Evolutionary conservation across 164 flowering plant species (phyloP).

Genomic region (Berberis vulgaris): DNA sequence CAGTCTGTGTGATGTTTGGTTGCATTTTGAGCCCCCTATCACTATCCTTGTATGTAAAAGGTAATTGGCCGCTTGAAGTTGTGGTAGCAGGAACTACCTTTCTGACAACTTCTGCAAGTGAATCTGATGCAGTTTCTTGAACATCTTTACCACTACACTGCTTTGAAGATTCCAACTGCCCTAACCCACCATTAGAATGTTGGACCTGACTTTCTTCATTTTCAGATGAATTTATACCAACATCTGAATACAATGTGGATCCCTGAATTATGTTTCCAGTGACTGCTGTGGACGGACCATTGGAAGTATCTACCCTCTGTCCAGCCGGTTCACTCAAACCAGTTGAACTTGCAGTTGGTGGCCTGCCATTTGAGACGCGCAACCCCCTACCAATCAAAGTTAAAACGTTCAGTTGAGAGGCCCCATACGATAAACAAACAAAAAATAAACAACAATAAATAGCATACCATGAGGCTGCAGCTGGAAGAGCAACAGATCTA

Average conservation of each 20-base stretch:
- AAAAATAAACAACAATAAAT: no score
- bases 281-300: no score
- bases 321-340: no score
- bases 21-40: neutral
- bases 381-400: no score
- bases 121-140: constrained; percentile 8
- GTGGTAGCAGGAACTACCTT: constrained; percentile 21
- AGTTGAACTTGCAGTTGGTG: no score
- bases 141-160: constrained; percentile 11
- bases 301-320: no score
- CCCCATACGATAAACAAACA: no score
- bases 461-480: no score
- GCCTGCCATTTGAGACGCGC: no score
- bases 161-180: constrained; percentile 20
- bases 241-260: constrained; percentile 28
- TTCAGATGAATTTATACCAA: constrained; percentile 27
- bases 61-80: constrained; percentile 44
- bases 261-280: constrained; percentile 20
- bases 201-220: constrained; percentile 24
- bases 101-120: constrained; percentile 4
- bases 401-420: no score
- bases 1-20: constrained; percentile 13
- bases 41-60: constrained; percentile 15
- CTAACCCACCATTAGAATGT: constrained; percentile 21
- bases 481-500: no score